phyloP scores from a whole-genome alignment of 2,329 filamentous ascomycete genomes.

The Aspergillus carbonarius region DNA sequence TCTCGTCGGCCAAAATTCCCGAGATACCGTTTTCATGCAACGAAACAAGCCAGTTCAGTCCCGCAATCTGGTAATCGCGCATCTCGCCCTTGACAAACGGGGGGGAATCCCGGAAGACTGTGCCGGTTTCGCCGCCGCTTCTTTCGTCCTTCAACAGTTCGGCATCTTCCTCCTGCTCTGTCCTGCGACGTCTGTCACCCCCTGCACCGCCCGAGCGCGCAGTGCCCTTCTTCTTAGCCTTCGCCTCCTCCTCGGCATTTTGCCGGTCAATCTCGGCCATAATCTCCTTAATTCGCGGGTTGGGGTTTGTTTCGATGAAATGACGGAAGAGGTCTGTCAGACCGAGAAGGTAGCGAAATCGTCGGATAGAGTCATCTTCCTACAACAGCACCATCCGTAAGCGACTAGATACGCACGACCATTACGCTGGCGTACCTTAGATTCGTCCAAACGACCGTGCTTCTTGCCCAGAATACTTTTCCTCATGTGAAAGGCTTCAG shows the following conservation, averaged over 20 bases:
- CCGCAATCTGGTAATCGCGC: constrained; percentile 95
- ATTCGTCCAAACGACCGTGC: constrained; percentile 86
- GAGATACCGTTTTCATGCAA: constrained; percentile 98
- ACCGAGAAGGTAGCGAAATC: constrained; percentile 92
- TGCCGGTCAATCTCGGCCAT: constrained; percentile 94
- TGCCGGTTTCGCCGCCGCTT: constrained; percentile 78
- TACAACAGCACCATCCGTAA: constrained; percentile 36
- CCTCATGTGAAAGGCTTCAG: constrained; percentile 83
- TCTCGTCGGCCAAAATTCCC: constrained; percentile 95
- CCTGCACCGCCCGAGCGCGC: constrained; percentile 81
- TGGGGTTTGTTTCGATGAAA: constrained; percentile 96
- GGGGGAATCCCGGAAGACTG: constrained; percentile 90
- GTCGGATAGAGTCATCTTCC: constrained; percentile 92
- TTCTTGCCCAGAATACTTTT: constrained; percentile 94
- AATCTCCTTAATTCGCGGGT: constrained; percentile 90
- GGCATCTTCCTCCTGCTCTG: constrained; percentile 96
- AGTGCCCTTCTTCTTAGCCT: constrained; percentile 69
- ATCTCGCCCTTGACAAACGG: constrained; percentile 83
- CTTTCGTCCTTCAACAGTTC: constrained; percentile 85
- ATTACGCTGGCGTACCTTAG: constrained; percentile 63
- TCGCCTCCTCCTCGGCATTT: constrained; percentile 70
- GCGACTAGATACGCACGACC: neutral
- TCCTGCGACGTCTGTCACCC: constrained; percentile 76
- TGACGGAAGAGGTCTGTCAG: constrained; percentile 96
- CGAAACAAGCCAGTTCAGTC: constrained; percentile 96